Conservation (phyloP, 139 green algal species). For the Astrephomene gubernaculifera region DNA sequence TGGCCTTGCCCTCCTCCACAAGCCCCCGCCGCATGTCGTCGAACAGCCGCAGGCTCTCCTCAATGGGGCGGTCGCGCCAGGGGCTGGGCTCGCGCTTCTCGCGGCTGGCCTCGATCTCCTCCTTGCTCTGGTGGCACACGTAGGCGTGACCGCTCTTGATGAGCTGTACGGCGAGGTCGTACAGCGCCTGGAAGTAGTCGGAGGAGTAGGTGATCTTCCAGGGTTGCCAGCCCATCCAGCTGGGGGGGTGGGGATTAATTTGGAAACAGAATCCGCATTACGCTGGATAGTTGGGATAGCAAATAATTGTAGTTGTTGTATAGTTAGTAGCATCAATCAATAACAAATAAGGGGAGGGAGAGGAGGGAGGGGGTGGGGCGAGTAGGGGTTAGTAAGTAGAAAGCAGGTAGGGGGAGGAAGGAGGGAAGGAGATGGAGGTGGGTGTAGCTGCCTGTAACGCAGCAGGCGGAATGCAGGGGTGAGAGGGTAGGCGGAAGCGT, state of each 20-base stretch:
- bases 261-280: neutral
- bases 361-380: neutral
- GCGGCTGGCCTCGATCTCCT: conserved; percentile 92
- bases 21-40: conserved; percentile 96
- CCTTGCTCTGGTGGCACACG: conserved; percentile 95
- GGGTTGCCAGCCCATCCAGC: conserved; percentile 96
- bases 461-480: too few species aligned
- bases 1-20: conserved; percentile 93
- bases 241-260: conserved; percentile 44
- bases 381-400: neutral
- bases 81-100: conserved; percentile 84
- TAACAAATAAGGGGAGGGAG: too few species aligned
- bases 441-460: too few species aligned
- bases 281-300: too few species aligned
- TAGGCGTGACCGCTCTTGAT: conserved; percentile 95
- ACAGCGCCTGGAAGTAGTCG: conserved; percentile 97
- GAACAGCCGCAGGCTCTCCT: conserved; percentile 94
- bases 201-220: conserved; percentile 95
- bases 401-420: neutral
- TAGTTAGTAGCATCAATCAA: too few species aligned
- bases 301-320: too few species aligned
- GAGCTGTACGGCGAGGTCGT: conserved; percentile 93
- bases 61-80: conserved; percentile 90
- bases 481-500: too few species aligned
- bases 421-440: too few species aligned